These are phyloP conservation scores for Saturnispora kantuleensis DNA, from an alignment of 805 yeast genomes.

Conservation along the genomic window DNA sequence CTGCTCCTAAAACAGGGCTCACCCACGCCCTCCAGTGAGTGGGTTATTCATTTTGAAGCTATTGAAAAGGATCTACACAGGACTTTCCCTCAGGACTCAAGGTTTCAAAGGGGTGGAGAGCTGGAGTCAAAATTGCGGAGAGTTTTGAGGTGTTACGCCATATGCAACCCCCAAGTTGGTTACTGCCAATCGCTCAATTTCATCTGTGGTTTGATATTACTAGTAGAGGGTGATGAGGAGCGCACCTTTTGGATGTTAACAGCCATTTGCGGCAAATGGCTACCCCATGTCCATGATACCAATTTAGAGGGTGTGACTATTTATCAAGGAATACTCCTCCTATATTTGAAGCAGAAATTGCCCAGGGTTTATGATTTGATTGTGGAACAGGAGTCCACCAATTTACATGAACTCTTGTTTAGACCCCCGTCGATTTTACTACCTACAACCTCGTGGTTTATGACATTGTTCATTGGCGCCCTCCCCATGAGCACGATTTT, in stretches of 20 bases:
- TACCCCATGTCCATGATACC: slow-evolving; percentile 88
- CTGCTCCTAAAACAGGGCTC: slow-evolving; percentile 1
- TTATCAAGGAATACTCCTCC: slow-evolving; percentile 89
- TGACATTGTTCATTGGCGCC: slow-evolving; percentile 90
- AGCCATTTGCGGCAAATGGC: slow-evolving; percentile 70
- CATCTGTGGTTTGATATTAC: slow-evolving; percentile 73
- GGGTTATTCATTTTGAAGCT: slow-evolving; percentile 53
- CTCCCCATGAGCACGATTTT: slow-evolving; percentile 82
- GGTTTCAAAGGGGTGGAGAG: slow-evolving; percentile 43
- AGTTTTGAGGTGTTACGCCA: slow-evolving; percentile 74
- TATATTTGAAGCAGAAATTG: slow-evolving; percentile 72
- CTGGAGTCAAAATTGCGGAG: slow-evolving; percentile 68
- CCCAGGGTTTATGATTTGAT: slow-evolving; percentile 67
- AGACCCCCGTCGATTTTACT: slow-evolving; percentile 84
- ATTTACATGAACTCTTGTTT: slow-evolving; percentile 37
- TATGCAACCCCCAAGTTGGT: slow-evolving; percentile 81
- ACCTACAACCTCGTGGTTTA: slow-evolving; percentile 96
- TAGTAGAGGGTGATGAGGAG: slow-evolving; percentile 90
- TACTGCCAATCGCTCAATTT: slow-evolving; percentile 95
- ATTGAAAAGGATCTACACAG: slow-evolving; percentile 90
- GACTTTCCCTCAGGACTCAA: slow-evolving; percentile 88
- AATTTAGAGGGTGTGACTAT: slow-evolving; percentile 89
- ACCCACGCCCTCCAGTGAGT: neutral
- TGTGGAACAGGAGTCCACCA: slow-evolving; percentile 19
- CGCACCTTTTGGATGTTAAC: slow-evolving; percentile 93